These are phyloP conservation scores for Globisporangium viniferum DNA, from an alignment of 352 stramenopile genomes.

Conservation along the genomic window DNA sequence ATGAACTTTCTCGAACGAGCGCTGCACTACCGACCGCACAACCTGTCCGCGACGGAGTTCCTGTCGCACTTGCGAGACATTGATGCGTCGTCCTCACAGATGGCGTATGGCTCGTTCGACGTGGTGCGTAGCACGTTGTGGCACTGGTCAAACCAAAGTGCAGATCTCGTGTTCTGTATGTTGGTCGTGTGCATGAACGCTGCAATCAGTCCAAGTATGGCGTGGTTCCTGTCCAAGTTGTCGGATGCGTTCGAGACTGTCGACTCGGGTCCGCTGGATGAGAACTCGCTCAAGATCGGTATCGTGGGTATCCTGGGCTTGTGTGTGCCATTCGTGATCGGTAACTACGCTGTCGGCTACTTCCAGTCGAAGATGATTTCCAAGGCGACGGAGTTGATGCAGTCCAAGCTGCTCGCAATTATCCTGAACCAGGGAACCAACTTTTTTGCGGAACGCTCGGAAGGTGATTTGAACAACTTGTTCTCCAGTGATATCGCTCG, in stretches of 20 bases:
- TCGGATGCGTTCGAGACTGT: constrained; percentile 68
- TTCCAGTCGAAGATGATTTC: constrained; percentile 91
- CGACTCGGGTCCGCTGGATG: constrained; percentile 32
- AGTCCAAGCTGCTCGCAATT: constrained; percentile 70
- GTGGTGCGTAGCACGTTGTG: constrained; percentile 76
- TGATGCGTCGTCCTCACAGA: constrained; percentile 68
- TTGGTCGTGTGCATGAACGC: constrained; percentile 84
- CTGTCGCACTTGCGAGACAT: constrained; percentile 81
- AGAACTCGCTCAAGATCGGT: constrained; percentile 59
- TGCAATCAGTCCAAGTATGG: constrained; percentile 72
- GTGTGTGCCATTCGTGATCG: constrained; percentile 81
- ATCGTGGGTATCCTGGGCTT: constrained; percentile 72
- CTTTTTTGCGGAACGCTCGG: constrained; percentile 83
- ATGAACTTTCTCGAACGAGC: constrained; percentile 85
- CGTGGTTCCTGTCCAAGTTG: constrained; percentile 70
- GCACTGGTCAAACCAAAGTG: constrained; percentile 85
- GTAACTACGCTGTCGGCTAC: constrained; percentile 84
- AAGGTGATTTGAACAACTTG: constrained; percentile 87
- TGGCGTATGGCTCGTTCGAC: constrained; percentile 73
- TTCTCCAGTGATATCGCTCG: constrained; percentile 85
- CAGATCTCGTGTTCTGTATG: constrained; percentile 68
- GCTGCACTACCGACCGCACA: constrained; percentile 71
- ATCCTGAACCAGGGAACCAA: constrained; percentile 76
- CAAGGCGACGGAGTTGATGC: constrained; percentile 79
- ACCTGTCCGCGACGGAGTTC: constrained; percentile 79